A percentile compares a stretch with the other conserved stretches of the same genome.
These are phyloP conservation scores for Alloteropsis angusta DNA, from an alignment of 202 grass and related monocot species.

Conservation along the genomic window DNA sequence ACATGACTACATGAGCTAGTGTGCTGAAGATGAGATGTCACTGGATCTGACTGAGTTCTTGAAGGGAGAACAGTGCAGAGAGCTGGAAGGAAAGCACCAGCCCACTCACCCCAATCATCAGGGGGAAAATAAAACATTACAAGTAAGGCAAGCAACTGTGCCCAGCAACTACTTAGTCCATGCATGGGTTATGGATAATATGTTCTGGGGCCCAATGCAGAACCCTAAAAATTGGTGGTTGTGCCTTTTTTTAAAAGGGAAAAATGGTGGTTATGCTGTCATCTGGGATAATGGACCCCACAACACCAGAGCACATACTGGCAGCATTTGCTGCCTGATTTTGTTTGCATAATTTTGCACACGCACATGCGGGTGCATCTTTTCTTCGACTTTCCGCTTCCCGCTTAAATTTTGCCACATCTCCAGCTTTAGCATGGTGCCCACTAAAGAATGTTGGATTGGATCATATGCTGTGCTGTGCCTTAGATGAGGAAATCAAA, in stretches of 20 bases:
- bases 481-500: neutral
- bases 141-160: slow-evolving; percentile 5
- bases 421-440: neutral
- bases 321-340: slow-evolving; percentile 4
- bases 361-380: neutral
- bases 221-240: slow-evolving; percentile 29
- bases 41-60: neutral
- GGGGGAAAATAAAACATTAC: neutral
- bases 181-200: neutral
- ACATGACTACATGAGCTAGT: neutral
- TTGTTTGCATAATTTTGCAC: neutral
- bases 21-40: neutral
- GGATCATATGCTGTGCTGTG: neutral
- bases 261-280: slow-evolving; percentile 47
- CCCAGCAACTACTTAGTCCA: slow-evolving; percentile 1
- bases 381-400: neutral
- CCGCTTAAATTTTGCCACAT: neutral
- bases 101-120: neutral
- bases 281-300: slow-evolving; percentile 29
- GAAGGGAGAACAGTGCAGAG: slow-evolving; percentile 6
- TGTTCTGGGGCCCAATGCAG: slow-evolving; percentile 6
- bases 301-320: slow-evolving; percentile 30
- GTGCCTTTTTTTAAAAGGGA: neutral
- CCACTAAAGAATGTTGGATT: neutral
- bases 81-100: slow-evolving; percentile 33